Conservation (phyloP, 2,329 filamentous ascomycete genomes). For the Aureobasidium sp. region DNA sequence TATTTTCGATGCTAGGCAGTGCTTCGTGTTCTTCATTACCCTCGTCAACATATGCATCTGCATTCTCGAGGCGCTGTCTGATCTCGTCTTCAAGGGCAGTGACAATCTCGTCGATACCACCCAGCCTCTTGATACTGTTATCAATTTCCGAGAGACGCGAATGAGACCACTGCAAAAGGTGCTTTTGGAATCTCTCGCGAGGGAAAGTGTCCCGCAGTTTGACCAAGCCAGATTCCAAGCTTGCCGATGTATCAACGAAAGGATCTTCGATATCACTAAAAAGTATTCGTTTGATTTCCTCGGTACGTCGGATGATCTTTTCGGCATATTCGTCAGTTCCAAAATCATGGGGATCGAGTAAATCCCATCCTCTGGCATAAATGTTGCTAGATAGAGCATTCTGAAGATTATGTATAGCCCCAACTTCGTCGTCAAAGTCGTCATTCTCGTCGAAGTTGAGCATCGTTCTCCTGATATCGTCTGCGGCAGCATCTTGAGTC, state of each 20-base stretch:
- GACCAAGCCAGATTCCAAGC: background rate
- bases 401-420: background rate
- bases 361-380: background rate
- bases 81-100: slow-evolving; percentile 26
- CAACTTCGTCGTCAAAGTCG: background rate
- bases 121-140: slow-evolving; percentile 34
- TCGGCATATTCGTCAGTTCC: background rate
- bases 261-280: background rate
- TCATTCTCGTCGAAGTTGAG: background rate
- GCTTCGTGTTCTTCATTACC: background rate
- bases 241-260: background rate
- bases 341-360: background rate
- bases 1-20: background rate
- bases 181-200: slow-evolving; percentile 44
- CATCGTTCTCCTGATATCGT: background rate
- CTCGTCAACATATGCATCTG: background rate
- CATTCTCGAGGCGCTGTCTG: slow-evolving; percentile 20
- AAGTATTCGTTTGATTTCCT: background rate
- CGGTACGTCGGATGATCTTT: background rate
- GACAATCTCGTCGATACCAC: slow-evolving; percentile 37
- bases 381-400: background rate
- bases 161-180: slow-evolving; percentile 42
- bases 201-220: slow-evolving; percentile 31
- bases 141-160: slow-evolving; percentile 41
- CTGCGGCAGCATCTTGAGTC: slow-evolving; percentile 11